These are phyloP conservation scores for Flagelloscypha sp. DNA, from an alignment of 768 basidiomycete genomes.

Conservation along the genomic window DNA sequence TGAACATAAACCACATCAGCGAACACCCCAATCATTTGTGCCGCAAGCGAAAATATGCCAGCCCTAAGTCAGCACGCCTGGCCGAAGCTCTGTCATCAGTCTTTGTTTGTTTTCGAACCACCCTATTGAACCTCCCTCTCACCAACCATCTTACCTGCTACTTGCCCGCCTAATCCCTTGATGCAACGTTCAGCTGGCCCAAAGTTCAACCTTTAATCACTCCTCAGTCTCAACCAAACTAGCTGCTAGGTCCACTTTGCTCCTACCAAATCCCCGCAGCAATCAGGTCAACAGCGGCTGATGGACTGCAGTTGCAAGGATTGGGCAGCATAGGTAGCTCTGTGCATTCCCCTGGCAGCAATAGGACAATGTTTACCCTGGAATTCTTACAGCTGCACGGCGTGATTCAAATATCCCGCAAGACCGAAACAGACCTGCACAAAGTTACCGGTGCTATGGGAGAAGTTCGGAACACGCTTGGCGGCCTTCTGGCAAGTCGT, in stretches of 20 bases:
- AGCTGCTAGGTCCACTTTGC: constrained; percentile 33
- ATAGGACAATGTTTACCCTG: constrained; percentile 84
- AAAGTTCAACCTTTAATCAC: constrained; percentile 14
- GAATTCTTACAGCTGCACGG: constrained; percentile 86
- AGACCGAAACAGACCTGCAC: constrained; percentile 82
- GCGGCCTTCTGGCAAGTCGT: constrained; percentile 64
- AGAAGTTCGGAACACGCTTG: constrained; percentile 89
- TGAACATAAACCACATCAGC: too few species aligned
- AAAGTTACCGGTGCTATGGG: constrained; percentile 70
- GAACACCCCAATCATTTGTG: too few species aligned
- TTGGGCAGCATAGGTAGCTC: constrained; percentile 74
- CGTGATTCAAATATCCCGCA: constrained; percentile 92
- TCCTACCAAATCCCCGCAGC: constrained; percentile 32
- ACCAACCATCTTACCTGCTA: too few species aligned
- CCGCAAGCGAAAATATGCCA: too few species aligned
- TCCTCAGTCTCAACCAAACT: constrained; percentile 12
- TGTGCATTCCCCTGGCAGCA: constrained; percentile 62
- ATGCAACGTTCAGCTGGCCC: constrained; percentile 21
- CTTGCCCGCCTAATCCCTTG: too few species aligned
- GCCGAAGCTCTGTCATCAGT: too few species aligned
- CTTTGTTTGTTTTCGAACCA: too few species aligned
- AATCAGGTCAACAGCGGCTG: constrained; percentile 50
- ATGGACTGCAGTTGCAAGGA: constrained; percentile 53
- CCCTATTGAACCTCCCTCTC: too few species aligned
- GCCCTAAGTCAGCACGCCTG: too few species aligned